A percentile compares a stretch with the other conserved stretches of the same genome.
These are phyloP conservation scores for Umbilicaria muhlenbergii DNA, from an alignment of 495 filamentous ascomycete species.

Conservation along the genomic window DNA sequence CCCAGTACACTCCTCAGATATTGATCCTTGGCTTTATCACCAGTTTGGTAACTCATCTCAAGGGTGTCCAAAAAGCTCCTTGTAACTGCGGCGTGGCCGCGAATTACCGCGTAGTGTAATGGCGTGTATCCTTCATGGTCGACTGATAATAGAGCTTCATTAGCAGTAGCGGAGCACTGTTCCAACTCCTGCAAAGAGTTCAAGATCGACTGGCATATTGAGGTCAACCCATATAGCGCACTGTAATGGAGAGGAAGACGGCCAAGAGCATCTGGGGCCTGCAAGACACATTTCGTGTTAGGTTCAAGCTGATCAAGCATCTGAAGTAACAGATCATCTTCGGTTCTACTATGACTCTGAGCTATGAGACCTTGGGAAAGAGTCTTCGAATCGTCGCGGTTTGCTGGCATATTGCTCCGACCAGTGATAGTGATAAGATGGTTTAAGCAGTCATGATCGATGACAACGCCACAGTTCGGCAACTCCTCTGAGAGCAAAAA, in stretches of 20 bases:
- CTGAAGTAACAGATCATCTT: not conserved
- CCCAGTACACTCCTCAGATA: too few relatives aligned
- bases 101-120: not conserved
- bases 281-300: not conserved
- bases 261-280: constrained; percentile 2
- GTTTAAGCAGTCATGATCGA: too few relatives aligned
- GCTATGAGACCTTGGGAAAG: not conserved
- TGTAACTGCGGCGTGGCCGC: not conserved
- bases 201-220: not conserved
- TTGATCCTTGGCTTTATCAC: too few relatives aligned
- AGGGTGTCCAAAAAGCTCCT: too few relatives aligned
- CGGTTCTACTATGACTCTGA: not conserved
- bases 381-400: not conserved
- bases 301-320: not conserved
- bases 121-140: not conserved
- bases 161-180: not conserved
- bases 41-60: too few relatives aligned
- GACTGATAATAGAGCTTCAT: not conserved
- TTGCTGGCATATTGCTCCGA: too few relatives aligned
- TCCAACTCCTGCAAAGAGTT: not conserved
- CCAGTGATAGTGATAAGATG: too few relatives aligned
- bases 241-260: constrained; percentile 10
- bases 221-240: not conserved
- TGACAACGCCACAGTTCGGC: too few relatives aligned
- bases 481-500: too few relatives aligned